phyloP scores from a whole-genome alignment of 1,284 basidiomycete genomes.

The Austropuccinia psidii region DNA sequence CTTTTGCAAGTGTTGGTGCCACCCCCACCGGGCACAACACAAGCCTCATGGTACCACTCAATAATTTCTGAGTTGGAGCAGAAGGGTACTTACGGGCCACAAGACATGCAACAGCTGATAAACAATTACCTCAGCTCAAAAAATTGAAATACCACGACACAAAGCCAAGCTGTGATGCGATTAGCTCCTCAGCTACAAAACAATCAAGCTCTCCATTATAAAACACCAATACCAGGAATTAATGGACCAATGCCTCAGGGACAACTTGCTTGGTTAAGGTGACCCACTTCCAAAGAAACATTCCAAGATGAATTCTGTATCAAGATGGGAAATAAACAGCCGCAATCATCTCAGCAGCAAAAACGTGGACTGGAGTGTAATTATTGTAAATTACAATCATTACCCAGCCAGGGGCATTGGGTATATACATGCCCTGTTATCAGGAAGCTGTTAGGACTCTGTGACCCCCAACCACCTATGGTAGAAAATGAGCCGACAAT shows the following conservation, averaged over 20 bases:
- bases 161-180: neutral
- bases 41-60: neutral
- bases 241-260: no score
- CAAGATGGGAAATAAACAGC: neutral
- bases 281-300: no score
- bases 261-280: no score
- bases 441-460: neutral
- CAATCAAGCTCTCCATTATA: neutral
- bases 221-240: no score
- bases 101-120: neutral
- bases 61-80: neutral
- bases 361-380: no score
- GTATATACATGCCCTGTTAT: neutral
- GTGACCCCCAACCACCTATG: neutral
- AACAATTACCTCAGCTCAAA: neutral
- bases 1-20: neutral
- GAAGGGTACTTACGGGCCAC: neutral
- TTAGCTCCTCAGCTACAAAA: neutral
- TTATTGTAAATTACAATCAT: no score
- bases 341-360: neutral
- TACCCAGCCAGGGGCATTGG: neutral
- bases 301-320: neutral
- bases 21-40: neutral
- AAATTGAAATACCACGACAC: no score
- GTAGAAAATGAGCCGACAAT: neutral